Evolutionary conservation across 306 rosid species (phyloP).

Genomic region (Pterocarpus santalinus): DNA sequence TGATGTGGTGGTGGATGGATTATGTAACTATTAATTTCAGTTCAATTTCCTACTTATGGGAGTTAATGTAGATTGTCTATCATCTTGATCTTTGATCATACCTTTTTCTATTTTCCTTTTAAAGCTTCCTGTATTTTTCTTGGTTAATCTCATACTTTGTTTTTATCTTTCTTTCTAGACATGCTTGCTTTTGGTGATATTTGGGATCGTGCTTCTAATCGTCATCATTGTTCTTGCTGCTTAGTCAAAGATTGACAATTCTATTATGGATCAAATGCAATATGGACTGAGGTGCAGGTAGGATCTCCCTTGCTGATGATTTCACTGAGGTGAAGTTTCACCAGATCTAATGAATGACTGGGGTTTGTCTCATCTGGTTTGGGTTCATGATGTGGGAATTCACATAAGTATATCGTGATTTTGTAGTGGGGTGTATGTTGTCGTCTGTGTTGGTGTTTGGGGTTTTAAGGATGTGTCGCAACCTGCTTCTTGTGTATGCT

Average conservation of each 20-base stretch:
- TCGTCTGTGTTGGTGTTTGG: conserved; percentile 51
- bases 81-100: conserved; percentile 30
- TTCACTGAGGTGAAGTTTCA: conserved; percentile 39
- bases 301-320: conserved; percentile 44
- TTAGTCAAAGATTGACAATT: conserved; percentile 50
- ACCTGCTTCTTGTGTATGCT: conserved; percentile 46
- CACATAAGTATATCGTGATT: conserved; percentile 45
- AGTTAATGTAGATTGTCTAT: conserved; percentile 10
- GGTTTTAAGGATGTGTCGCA: conserved; percentile 47
- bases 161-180: conserved; percentile 49
- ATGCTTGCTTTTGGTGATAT: conserved; percentile 95
- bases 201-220: conserved; percentile 91
- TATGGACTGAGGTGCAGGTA: conserved; percentile 41
- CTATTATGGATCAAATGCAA: conserved; percentile 40
- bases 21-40: too few species aligned
- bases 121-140: conserved; percentile 12
- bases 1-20: too few species aligned
- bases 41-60: conserved; percentile 1
- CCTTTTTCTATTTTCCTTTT: not conserved
- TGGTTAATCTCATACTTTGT: conserved; percentile 8
- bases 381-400: conserved; percentile 44
- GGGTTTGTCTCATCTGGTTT: conserved; percentile 40
- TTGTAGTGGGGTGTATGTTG: conserved; percentile 41
- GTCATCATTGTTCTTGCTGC: conserved; percentile 86
- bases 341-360: conserved; percentile 48